Evolutionary conservation across 495 filamentous ascomycete species (phyloP).

Genomic region (Aeminium ludgeri): DNA sequence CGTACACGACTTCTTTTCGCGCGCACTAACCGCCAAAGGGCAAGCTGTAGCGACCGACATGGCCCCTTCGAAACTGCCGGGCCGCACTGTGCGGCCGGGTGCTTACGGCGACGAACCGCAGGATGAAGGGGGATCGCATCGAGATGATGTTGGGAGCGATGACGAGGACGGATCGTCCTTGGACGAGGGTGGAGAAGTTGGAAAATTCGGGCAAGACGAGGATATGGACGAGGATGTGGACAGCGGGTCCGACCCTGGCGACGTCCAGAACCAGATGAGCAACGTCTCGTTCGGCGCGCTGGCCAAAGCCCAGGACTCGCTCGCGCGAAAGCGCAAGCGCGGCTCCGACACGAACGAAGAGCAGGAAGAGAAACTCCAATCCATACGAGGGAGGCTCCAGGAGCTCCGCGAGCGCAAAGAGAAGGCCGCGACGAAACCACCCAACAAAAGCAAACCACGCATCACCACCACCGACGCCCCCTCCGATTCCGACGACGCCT

Average conservation of each 20-base stretch:
- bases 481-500: constrained; percentile 20
- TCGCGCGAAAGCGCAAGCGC: constrained; percentile 36
- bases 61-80: constrained; percentile 3
- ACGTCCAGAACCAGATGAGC: constrained; percentile 24
- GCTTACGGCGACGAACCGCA: neutral
- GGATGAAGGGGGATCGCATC: neutral
- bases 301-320: constrained; percentile 60
- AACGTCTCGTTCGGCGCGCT: constrained; percentile 72
- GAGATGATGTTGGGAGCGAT: neutral
- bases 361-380: constrained; percentile 21
- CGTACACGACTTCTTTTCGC: too few relatives aligned
- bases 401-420: constrained; percentile 14
- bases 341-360: constrained; percentile 22
- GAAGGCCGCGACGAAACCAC: constrained; percentile 5
- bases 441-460: constrained; percentile 3
- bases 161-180: constrained; percentile 12
- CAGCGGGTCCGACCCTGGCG: constrained; percentile 20
- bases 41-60: neutral
- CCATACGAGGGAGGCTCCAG: constrained; percentile 18
- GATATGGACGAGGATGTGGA: constrained; percentile 17
- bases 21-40: too few relatives aligned
- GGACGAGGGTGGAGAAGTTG: constrained; percentile 18
- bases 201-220: constrained; percentile 9
- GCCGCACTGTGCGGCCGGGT: constrained; percentile 1
- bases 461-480: neutral